Conservation (phyloP, 2,329 filamentous ascomycete genomes). For the Fusarium sp. region DNA sequence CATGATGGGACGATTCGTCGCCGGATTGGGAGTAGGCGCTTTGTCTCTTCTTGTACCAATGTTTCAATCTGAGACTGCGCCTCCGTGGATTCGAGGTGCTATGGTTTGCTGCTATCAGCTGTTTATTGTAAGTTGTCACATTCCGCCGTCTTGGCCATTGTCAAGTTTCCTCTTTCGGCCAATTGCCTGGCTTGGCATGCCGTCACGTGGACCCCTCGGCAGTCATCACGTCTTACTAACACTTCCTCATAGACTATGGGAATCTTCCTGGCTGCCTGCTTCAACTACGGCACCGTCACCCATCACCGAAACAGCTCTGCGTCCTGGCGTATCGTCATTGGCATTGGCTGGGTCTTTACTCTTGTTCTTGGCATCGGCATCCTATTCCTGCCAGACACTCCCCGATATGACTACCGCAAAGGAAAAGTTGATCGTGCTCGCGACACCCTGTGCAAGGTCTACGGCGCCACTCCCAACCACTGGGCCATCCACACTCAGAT, state of each 20-base stretch:
- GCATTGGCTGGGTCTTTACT: constrained; percentile 63
- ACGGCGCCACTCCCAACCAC: constrained; percentile 57
- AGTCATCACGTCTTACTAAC: neutral
- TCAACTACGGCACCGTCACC: constrained; percentile 70
- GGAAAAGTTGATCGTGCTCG: constrained; percentile 60
- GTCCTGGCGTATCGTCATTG: constrained; percentile 70
- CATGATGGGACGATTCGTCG: constrained; percentile 71
- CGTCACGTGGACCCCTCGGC: neutral
- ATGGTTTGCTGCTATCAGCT: constrained; percentile 76
- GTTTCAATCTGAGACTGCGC: constrained; percentile 78
- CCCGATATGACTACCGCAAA: constrained; percentile 61
- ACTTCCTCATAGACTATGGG: constrained; percentile 55
- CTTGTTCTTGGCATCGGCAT: constrained; percentile 61
- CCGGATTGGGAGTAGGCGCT: constrained; percentile 74
- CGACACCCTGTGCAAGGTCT: constrained; percentile 60
- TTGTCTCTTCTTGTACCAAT: constrained; percentile 74
- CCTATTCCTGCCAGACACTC: constrained; percentile 63
- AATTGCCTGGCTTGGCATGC: neutral
- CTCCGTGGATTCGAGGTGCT: constrained; percentile 72
- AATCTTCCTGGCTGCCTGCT: constrained; percentile 68
- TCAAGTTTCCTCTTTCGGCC: neutral
- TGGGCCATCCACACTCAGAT: constrained; percentile 60
- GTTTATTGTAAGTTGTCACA: constrained; percentile 64
- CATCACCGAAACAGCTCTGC: constrained; percentile 59
- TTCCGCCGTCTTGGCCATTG: constrained; percentile 45